Conservation (phyloP, 225 moss, liverwort and hornwort genomes). For the Straminergon stramineum region DNA sequence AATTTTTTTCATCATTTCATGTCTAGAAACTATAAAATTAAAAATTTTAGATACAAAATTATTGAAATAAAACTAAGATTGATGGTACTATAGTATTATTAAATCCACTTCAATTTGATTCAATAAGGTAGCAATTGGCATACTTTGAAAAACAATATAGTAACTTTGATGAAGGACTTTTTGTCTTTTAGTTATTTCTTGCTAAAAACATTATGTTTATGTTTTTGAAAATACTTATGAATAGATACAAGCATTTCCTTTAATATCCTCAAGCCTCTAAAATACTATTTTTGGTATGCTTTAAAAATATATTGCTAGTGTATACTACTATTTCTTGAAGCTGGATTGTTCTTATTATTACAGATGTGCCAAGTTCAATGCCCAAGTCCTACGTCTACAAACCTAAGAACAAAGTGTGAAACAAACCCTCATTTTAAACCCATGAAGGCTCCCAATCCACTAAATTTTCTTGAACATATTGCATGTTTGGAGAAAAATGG, state of each 20-base stretch:
- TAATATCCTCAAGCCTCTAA: background rate
- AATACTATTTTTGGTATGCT: background rate
- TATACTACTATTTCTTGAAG: background rate
- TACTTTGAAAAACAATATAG: background rate
- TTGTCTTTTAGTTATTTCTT: too few species aligned
- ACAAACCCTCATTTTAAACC: background rate
- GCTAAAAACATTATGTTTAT: background rate
- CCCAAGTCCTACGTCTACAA: background rate
- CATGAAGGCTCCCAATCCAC: background rate
- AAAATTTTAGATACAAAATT: too few species aligned
- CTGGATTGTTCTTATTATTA: background rate
- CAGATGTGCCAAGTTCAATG: conserved; percentile 16
- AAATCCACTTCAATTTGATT: background rate
- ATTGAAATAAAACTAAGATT: background rate
- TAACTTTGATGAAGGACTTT: rapidly evolving
- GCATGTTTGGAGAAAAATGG: background rate
- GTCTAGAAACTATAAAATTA: rapidly evolving
- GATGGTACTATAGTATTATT: background rate
- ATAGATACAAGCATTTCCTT: background rate
- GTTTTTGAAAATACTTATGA: background rate
- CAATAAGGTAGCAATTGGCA: background rate
- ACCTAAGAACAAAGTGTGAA: background rate
- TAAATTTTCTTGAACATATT: background rate
- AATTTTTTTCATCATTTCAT: background rate
- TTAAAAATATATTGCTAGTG: background rate